Conservation (phyloP, 192 early-diverging fungal species). For the Thamnidium elegans region DNA sequence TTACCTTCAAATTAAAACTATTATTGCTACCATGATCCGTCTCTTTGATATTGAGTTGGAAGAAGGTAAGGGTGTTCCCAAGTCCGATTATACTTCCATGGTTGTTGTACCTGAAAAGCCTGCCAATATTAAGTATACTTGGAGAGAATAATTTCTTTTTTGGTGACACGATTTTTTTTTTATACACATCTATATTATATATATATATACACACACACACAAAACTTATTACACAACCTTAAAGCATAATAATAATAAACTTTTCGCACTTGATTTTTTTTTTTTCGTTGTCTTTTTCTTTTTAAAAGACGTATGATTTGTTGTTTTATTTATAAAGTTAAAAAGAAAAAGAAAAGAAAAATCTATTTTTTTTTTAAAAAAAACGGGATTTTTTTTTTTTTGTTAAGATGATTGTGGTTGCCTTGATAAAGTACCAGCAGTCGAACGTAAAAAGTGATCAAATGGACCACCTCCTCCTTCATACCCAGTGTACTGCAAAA, state of each 20-base stretch:
- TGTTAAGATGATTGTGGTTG: background rate
- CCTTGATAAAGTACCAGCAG: conserved; percentile 3
- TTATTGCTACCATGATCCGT: conserved; percentile 78
- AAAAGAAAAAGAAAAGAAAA: background rate
- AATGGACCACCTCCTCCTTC: background rate
- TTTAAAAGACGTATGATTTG: background rate
- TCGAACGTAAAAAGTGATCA: conserved; percentile 7
- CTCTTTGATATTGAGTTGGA: conserved; percentile 70
- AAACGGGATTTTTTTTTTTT: background rate
- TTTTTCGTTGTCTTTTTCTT: too few species aligned
- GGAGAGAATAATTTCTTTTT: conserved; percentile 23
- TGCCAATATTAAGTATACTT: conserved; percentile 49
- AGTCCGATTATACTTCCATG: conserved; percentile 86
- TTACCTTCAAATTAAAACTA: conserved; percentile 93
- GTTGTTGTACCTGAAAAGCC: conserved; percentile 83
- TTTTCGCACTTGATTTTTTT: too few species aligned
- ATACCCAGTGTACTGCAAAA: conserved; percentile 20
- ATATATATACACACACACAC: too few species aligned
- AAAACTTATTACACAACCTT: too few species aligned
- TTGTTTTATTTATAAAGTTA: background rate
- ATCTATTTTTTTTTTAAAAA: too few species aligned
- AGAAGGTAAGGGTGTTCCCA: conserved; percentile 71
- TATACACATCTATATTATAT: too few species aligned
- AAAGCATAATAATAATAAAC: too few species aligned
- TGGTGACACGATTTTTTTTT: too few species aligned